Conservation (phyloP, 2,329 filamentous ascomycete species). For the Golovinomyces cichoracearum region DNA sequence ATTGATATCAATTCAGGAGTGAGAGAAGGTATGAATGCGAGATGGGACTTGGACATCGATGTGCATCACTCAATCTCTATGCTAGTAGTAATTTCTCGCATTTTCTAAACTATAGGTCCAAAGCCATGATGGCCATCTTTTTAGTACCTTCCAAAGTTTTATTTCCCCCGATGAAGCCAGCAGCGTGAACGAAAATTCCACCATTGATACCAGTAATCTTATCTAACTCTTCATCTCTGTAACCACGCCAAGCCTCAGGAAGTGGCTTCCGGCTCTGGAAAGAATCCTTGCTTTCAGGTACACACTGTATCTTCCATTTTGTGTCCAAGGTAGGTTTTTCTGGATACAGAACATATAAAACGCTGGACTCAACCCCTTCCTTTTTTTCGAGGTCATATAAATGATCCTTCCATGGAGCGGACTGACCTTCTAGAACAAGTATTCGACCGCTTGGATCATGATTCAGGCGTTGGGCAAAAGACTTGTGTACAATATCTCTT, state of each 20-base stretch:
- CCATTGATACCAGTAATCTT: conserved; percentile 41
- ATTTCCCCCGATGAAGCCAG: conserved; percentile 90
- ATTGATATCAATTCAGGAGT: too few species aligned
- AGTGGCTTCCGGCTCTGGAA: conserved; percentile 82
- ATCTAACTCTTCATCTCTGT: conserved; percentile 66
- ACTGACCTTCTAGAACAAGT: conserved; percentile 49
- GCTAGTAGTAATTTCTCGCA: too few species aligned
- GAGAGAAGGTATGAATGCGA: too few species aligned
- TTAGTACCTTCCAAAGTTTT: conserved; percentile 70
- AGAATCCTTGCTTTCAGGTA: conserved; percentile 60
- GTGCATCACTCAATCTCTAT: too few species aligned
- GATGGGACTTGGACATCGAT: too few species aligned
- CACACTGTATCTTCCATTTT: conserved; percentile 85
- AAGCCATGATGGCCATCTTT: conserved; percentile 57
- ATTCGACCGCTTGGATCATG: conserved; percentile 53
- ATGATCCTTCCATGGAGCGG: conserved; percentile 90
- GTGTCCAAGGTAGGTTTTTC: conserved; percentile 48
- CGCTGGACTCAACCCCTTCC: conserved; percentile 28
- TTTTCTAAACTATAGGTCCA: conserved; percentile 1
- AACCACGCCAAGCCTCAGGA: conserved; percentile 74
- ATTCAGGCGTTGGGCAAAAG: conserved; percentile 42
- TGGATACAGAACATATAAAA: conserved; percentile 75
- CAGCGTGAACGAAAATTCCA: conserved; percentile 77
- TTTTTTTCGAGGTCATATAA: conserved; percentile 57
- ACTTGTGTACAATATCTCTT: conserved; percentile 47